phyloP scores from a whole-genome alignment of 345 rosid genomes.

The Heritiera littoralis region DNA sequence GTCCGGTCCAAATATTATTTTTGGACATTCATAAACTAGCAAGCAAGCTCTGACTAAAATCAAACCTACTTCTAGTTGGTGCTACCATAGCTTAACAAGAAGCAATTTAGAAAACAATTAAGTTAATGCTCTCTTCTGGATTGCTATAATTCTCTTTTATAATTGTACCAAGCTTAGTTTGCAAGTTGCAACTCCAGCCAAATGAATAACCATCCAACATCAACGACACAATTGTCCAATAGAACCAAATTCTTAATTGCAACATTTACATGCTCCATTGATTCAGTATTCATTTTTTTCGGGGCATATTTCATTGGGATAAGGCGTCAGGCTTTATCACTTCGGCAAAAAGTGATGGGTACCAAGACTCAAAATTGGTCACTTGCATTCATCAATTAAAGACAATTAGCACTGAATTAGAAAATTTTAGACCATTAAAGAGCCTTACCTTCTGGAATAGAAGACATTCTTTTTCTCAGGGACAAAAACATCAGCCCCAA shows the following conservation, averaged over 20 bases:
- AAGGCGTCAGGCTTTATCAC: neutral
- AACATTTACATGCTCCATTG: neutral
- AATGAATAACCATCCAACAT: neutral
- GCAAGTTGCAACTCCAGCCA: neutral
- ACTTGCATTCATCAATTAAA: neutral
- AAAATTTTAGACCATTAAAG: neutral
- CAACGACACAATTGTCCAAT: neutral
- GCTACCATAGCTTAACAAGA: neutral
- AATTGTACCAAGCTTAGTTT: neutral
- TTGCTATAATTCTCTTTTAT: neutral
- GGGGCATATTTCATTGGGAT: neutral
- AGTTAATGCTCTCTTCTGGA: neutral
- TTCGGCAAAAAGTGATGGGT: neutral
- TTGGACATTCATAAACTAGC: neutral
- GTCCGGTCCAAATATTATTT: neutral
- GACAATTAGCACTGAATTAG: neutral
- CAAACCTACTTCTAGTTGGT: neutral
- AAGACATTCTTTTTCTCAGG: slow-evolving; percentile 75
- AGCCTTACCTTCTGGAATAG: slow-evolving; percentile 80
- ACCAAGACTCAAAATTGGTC: neutral
- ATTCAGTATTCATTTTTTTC: neutral
- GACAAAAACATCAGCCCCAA: slow-evolving; percentile 85
- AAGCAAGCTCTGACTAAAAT: neutral
- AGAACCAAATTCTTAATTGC: neutral
- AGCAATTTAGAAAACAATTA: neutral